phyloP scores from a whole-genome alignment of 2,329 filamentous ascomycete genomes.

The Colletotrichum eremochloae region DNA sequence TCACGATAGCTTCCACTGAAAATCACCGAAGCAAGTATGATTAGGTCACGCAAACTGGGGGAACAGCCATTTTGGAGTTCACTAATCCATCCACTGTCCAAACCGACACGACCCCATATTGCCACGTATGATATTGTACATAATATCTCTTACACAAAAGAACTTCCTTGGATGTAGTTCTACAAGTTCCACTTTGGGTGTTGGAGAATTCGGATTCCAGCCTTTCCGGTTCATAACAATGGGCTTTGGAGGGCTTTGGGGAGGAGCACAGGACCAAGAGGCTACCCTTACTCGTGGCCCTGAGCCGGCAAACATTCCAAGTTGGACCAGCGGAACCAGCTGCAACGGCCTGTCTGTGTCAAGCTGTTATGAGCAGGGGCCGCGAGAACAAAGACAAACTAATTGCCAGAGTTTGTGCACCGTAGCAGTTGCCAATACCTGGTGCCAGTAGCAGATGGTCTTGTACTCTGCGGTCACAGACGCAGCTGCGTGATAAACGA shows the following conservation, averaged over 20 bases:
- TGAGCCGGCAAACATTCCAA: neutral
- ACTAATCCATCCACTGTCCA: neutral
- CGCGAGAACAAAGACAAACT: neutral
- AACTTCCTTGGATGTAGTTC: neutral
- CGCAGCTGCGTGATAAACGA: neutral
- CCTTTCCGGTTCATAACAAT: neutral
- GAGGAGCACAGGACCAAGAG: neutral
- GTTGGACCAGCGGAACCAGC: neutral
- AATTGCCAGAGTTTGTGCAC: neutral
- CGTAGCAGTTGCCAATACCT: neutral
- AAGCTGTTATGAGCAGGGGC: neutral
- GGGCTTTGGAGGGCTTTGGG: neutral
- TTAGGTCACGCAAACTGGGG: neutral
- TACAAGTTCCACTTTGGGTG: neutral
- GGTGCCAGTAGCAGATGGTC: neutral
- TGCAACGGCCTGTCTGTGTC: neutral
- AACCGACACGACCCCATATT: neutral
- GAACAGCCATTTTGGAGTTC: neutral
- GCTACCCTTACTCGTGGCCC: neutral
- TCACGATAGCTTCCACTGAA: neutral
- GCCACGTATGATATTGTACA: neutral
- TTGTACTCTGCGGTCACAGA: neutral
- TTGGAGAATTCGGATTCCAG: neutral
- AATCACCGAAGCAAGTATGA: too few relatives aligned
- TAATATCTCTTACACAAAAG: too few relatives aligned